phyloP scores from a whole-genome alignment of 345 rosid genomes.

The Kandelia obovata region DNA sequence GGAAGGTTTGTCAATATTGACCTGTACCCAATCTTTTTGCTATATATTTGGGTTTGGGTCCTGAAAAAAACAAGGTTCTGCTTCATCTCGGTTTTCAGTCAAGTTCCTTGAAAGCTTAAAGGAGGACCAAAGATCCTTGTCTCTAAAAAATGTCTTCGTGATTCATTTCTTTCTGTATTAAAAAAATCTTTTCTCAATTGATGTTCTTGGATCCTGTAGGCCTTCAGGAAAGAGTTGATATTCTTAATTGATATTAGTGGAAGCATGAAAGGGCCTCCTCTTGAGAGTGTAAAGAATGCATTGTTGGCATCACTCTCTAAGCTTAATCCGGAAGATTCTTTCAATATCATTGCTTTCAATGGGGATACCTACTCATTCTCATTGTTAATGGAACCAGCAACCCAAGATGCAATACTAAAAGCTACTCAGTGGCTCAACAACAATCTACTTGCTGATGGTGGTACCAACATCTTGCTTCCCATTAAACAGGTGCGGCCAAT shows the following conservation, averaged over 20 bases:
- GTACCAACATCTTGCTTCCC: constrained; percentile 27
- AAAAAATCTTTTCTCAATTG: neutral
- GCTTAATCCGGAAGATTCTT: constrained; percentile 25
- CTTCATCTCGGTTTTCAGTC: neutral
- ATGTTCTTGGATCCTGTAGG: constrained; percentile 7
- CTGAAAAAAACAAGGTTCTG: neutral
- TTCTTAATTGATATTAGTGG: constrained; percentile 29
- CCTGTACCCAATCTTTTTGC: neutral
- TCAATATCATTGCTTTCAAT: constrained; percentile 32
- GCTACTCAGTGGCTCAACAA: constrained; percentile 25
- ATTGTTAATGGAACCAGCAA: constrained; percentile 23
- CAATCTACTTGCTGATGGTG: constrained; percentile 16
- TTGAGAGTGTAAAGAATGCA: constrained; percentile 24
- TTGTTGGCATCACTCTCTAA: constrained; percentile 18
- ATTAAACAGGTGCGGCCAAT: constrained; percentile 22
- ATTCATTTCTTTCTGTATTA: neutral
- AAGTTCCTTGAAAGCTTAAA: neutral
- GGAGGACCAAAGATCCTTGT: neutral
- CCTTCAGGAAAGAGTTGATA: constrained; percentile 24
- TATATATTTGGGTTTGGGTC: neutral
- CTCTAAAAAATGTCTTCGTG: neutral
- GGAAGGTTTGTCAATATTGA: constrained; percentile 18
- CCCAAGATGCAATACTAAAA: constrained; percentile 15
- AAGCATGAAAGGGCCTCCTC: constrained; percentile 32
- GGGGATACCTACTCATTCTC: constrained; percentile 21